Evolutionary conservation across 306 rosid species (phyloP), one percentile per base, ranked within the genome.

Genomic region (Albizia julibrissin): DNA sequence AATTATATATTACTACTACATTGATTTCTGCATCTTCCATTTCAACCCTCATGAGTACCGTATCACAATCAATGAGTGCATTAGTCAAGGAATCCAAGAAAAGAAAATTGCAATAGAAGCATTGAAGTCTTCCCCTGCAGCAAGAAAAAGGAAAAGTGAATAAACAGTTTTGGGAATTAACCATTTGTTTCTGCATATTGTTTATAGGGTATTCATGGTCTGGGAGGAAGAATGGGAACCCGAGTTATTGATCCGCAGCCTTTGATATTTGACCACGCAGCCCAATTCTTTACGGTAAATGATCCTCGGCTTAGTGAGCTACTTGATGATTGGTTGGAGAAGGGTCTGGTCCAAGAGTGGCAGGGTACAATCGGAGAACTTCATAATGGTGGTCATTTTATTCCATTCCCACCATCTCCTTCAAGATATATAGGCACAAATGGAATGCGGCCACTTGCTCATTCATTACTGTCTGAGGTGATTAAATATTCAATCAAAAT

Each of bases 171-270:
- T 12, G 54, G 22, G 67, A 62, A 18, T 13, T 62, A 2, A 77
- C 13, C 16, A 18, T 50, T 5, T 69, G 42, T 61, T 50, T 74
- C 16, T 65, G 58, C 73, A 29, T 78, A 11, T 26, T 66, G 16
- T 70, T 19, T 74, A 33, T 33, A 92, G 98, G 98, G 99, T 59
- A 72, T 90, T 83, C 99, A 91, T 90, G 99, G 99, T 76, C 75
- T 91, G 50, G 98, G 98, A 85, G 99, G 99, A 85, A 88, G 97
- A 84, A 84, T 93, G 92, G 99, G 95, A 77, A 93, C 99, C 66
- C 87, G 99, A 78, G 80, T 88, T 71, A 72, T 90, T 61, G 93
- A 92, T 74, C 91, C 93, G 77, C 84, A 85, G 70, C 85, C 93
- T 3, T 84, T 93, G 54, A 66, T 87, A 64, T 95, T 95, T 75